Percentiles rank a stretch among this genome's conserved stretches.
These are phyloP conservation scores for Globisporangium barbulae DNA, from an alignment of 352 stramenopile species.

Conservation along the genomic window DNA sequence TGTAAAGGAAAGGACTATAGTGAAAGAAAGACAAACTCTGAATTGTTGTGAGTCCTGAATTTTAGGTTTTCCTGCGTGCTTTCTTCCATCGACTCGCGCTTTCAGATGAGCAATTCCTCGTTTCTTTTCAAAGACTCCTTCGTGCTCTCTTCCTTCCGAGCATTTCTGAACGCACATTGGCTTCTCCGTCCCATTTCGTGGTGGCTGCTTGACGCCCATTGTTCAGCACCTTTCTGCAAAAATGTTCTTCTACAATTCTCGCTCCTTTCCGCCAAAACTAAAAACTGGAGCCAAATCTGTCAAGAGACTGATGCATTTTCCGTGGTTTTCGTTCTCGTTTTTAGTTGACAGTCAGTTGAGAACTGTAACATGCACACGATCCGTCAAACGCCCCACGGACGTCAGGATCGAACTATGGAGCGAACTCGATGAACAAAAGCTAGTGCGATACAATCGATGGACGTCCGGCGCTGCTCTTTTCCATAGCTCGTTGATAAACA, in stretches of 20 bases:
- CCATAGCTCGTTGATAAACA: conserved; percentile 14
- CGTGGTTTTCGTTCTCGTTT: background rate
- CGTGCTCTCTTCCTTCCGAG: conserved; percentile 3
- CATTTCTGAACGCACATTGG: background rate
- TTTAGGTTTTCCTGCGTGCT: background rate
- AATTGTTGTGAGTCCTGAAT: too few relatives aligned
- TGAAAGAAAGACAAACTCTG: conserved; percentile 1
- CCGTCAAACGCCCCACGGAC: background rate
- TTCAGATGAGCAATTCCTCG: background rate
- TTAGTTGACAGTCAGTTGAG: background rate
- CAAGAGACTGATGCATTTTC: conserved; percentile 1
- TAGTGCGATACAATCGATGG: background rate
- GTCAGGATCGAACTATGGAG: background rate
- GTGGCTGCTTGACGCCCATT: too few relatives aligned
- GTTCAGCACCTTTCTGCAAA: too few relatives aligned
- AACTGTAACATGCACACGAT: background rate
- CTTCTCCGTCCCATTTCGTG: background rate
- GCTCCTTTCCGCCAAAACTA: background rate
- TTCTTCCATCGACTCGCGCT: background rate
- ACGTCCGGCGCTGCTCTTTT: background rate
- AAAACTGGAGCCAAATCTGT: background rate
- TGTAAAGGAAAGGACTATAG: background rate
- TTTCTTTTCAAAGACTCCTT: background rate
- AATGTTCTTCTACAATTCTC: background rate
- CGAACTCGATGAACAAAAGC: background rate